Conservation (phyloP, 495 filamentous ascomycete genomes). For the Penicillium odoratum region DNA sequence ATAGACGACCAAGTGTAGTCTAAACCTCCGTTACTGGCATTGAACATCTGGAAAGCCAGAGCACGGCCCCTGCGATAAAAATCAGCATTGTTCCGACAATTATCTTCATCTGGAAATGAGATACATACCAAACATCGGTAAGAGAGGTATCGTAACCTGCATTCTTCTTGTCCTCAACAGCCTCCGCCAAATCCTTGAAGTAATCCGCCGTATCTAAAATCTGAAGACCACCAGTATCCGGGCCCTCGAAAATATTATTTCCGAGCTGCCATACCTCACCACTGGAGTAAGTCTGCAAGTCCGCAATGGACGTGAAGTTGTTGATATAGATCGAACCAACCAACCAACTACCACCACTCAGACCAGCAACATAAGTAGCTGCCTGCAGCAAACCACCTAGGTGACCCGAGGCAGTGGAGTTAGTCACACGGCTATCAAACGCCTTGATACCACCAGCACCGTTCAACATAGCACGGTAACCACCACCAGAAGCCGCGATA, state of each 20-base stretch:
- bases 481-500: conserved; percentile 62
- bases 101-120: neutral
- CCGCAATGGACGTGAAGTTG: conserved; percentile 78
- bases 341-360: conserved; percentile 88
- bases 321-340: conserved; percentile 83
- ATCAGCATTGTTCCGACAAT: conserved; percentile 9
- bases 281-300: conserved; percentile 44
- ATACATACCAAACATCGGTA: conserved; percentile 78
- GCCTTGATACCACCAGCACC: conserved; percentile 87
- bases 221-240: conserved; percentile 52
- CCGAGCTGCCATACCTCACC: conserved; percentile 73
- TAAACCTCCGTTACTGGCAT: conserved; percentile 73
- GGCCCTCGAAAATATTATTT: conserved; percentile 74
- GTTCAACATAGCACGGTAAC: conserved; percentile 85
- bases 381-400: conserved; percentile 85
- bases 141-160: conserved; percentile 75
- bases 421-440: conserved; percentile 73
- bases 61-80: conserved; percentile 54
- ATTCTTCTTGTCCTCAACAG: conserved; percentile 63
- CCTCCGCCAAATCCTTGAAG: conserved; percentile 60
- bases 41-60: conserved; percentile 81
- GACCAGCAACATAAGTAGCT: conserved; percentile 78
- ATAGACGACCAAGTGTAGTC: conserved; percentile 89
- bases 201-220: conserved; percentile 59
- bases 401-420: conserved; percentile 64